Conservation (phyloP, 2,329 filamentous ascomycete genomes). For the Xylaria polymorpha region DNA sequence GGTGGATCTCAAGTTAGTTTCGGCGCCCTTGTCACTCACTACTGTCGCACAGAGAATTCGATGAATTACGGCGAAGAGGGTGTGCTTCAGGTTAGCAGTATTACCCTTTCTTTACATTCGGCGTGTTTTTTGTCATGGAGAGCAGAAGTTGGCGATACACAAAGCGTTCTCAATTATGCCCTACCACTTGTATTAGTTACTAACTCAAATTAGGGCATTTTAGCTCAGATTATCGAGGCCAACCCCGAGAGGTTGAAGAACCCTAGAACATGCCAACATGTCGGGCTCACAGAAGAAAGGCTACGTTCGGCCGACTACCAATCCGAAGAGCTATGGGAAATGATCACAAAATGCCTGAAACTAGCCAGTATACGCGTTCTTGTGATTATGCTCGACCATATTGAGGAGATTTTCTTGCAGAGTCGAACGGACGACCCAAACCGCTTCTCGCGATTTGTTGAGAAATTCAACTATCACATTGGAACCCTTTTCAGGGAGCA, state of each 20-base stretch:
- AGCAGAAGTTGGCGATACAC: no score
- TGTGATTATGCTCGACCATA: slow-evolving; percentile 9
- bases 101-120: neutral
- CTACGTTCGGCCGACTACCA: neutral
- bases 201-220: slow-evolving; percentile 16
- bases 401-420: slow-evolving; percentile 11
- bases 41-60: neutral
- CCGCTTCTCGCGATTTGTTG: neutral
- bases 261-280: neutral
- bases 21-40: neutral
- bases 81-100: slow-evolving; percentile 16
- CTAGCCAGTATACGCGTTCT: slow-evolving; percentile 6
- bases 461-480: neutral
- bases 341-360: slow-evolving; percentile 8
- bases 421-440: neutral
- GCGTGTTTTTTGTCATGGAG: neutral
- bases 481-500: neutral
- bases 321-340: neutral
- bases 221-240: slow-evolving; percentile 21
- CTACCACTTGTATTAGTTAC: neutral
- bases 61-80: neutral
- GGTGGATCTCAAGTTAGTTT: neutral
- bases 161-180: neutral
- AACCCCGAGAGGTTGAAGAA: neutral
- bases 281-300: neutral